Evolutionary conservation across 73 alveolate genomes (phyloP), one percentile per base, ranked within the genome.

Genomic region (Tetrahymena elliotti): DNA sequence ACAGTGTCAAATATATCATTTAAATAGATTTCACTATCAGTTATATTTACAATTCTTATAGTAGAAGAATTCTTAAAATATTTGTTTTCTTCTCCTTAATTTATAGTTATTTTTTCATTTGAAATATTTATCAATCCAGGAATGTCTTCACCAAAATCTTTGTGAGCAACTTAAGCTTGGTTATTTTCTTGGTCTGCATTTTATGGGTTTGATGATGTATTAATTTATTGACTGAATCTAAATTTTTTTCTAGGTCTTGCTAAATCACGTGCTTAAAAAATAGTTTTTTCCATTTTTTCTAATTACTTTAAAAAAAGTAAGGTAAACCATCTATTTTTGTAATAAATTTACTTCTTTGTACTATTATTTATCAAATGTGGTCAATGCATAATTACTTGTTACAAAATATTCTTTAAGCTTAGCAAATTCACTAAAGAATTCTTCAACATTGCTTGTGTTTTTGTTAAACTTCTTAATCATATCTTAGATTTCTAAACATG

Each of bases 1-100:
- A 98, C 94, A 3, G 98, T 97, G 93, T 98, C 97, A 96, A 98
- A 94, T 83, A 95, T 95, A 93, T 84, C 97, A 52, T 98, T 97
- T 52, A 98, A 31, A 94, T 95, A 97, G 27, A 98, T 94, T 83
- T 93, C 94, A 54, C 98, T 68, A 16, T 68, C 88, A 27, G 88
- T 68, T 68, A 68, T 31, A 68, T 68, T 68, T 27, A 68, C 88
- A n/a, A 68, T 68, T 68, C 36, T 68, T 68, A 68, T 68, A 68
- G 88, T 68, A 31, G 88, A 68, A 68, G 88, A 68, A n/a, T n/a
- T 35, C 6, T 68, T 68, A 68, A 68, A 68, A 68, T 68, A 68
- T 27, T 68, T 31, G n/a, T 68, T 68, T 68, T 68, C 88, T 68
- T 68, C 88, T 68, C 88, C 88, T 68, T 4, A 6, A 10, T 68